Evolutionary conservation across 1,284 basidiomycete genomes (phyloP), one percentile per base, ranked within the genome.

Genomic region (Trametes pubescens): DNA sequence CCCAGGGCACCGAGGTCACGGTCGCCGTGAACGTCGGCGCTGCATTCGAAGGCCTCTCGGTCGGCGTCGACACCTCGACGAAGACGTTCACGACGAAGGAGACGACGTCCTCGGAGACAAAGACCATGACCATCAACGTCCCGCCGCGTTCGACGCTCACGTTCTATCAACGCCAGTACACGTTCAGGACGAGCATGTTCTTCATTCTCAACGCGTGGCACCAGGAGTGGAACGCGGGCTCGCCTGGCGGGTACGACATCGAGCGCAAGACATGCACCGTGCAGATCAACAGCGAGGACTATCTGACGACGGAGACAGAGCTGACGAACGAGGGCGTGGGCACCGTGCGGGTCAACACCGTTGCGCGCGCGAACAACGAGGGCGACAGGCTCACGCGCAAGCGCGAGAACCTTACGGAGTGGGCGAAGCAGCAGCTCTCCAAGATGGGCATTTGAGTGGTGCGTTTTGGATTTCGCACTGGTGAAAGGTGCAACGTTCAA

Each of bases 211-310:
- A 49, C 29, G 47, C 47, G 26, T 49, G 47, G 47, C 11, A 16
- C 26, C 10, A 49, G 29, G 47, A 32, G 47, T 49, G 47, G 47
- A 49, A 49, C 47, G 47, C 26, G 26, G 47, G 47, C 26, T 49
- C 47, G 47, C 8, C 5, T 2, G 47, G 47, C 47, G 47, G 47
- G 47, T 49, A 49, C 47, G 26, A 29, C 26, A 49, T 49, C 47
- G 14, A 26, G 26, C 47, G 47, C 47, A 49, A 49, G 47, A 16
- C 29, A 13, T 49, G 44, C 44, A 49, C 47, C 26, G 47, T 49
- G 47, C 47, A 49, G 26, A 49, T 49, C 47, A 29, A 29, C 26
- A 49, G 47, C 47, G 47, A 47, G 44, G 44, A 49, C 47, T 49
- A 49, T 26, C 47, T 49, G 5, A 49, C 47, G 26, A 29, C 47